A percentile compares a stretch with the other conserved stretches of the same genome.
Evolutionary conservation across 768 basidiomycete genomes (phyloP).

Genomic region (Xerocomus potaroensis): DNA sequence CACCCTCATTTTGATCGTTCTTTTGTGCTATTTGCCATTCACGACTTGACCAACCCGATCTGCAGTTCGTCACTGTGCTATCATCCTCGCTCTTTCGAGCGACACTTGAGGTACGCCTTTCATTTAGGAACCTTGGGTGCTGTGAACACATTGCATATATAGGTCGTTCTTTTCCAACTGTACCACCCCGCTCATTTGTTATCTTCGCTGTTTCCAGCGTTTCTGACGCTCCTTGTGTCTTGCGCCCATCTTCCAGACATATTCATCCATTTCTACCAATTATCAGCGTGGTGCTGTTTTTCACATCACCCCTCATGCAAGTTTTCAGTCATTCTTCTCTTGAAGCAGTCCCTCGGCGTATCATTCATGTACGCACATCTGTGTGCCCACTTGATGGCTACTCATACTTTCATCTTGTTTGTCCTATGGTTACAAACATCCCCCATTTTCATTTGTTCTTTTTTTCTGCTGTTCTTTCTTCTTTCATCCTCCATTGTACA

Average conservation of each 20-base stretch:
- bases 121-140: neutral
- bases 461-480: neutral
- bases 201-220: neutral
- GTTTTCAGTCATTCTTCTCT: neutral
- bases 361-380: neutral
- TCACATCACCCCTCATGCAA: neutral
- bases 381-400: constrained; percentile 1
- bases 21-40: neutral
- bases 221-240: constrained; percentile 2
- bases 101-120: constrained; percentile 13
- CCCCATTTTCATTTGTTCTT: neutral
- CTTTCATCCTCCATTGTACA: constrained; percentile 18
- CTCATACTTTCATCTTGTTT: neutral
- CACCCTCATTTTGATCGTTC: neutral
- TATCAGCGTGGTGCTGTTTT: neutral
- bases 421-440: constrained; percentile 4
- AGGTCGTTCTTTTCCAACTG: constrained; percentile 3
- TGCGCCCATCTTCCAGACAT: neutral
- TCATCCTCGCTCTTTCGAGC: constrained; percentile 6
- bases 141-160: neutral
- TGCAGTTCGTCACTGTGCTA: neutral
- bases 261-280: too few relatives aligned
- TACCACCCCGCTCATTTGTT: constrained; percentile 2
- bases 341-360: neutral
- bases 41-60: neutral